A percentile compares a stretch with the other conserved stretches of the same genome.
Evolutionary conservation across 2,329 filamentous ascomycete genomes (phyloP).

Genomic region (Penicillium sp.): DNA sequence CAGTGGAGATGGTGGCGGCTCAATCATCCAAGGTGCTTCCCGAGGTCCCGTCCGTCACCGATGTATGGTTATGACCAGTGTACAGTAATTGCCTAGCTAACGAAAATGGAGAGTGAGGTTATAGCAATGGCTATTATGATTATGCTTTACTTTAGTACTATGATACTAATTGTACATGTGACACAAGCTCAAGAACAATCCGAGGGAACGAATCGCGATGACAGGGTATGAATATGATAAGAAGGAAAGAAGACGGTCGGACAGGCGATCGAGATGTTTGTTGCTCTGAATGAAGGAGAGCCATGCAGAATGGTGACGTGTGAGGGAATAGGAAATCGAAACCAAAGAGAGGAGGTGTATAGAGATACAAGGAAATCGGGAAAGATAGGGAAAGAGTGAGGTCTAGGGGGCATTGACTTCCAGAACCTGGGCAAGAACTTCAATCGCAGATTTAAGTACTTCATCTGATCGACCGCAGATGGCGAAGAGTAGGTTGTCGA

Average conservation of each 20-base stretch:
- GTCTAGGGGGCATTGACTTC: constrained; percentile 28
- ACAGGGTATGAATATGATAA: constrained; percentile 22
- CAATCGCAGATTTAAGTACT: constrained; percentile 37
- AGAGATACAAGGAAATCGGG: not conserved
- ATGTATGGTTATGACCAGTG: not conserved
- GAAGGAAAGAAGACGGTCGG: constrained; percentile 4
- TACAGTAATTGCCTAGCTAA: not conserved
- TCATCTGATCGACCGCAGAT: constrained; percentile 37
- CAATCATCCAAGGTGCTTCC: not conserved
- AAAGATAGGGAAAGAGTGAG: constrained; percentile 4
- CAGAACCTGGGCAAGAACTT: constrained; percentile 40
- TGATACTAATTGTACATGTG: constrained; percentile 17
- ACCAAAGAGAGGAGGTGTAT: not conserved
- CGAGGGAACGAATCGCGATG: constrained; percentile 19
- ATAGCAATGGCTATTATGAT: constrained; percentile 20
- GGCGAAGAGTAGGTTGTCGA: constrained; percentile 38
- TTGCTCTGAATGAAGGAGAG: constrained; percentile 3
- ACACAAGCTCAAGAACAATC: constrained; percentile 3
- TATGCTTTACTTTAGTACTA: constrained; percentile 17
- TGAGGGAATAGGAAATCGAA: not conserved
- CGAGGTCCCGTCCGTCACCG: not conserved
- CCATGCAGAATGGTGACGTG: not conserved
- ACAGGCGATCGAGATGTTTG: constrained; percentile 2
- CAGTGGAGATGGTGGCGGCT: not conserved
- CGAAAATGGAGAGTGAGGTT: not conserved